These are phyloP conservation scores for Tricholomella constricta DNA, from an alignment of 768 basidiomycete species.

Conservation along the genomic window DNA sequence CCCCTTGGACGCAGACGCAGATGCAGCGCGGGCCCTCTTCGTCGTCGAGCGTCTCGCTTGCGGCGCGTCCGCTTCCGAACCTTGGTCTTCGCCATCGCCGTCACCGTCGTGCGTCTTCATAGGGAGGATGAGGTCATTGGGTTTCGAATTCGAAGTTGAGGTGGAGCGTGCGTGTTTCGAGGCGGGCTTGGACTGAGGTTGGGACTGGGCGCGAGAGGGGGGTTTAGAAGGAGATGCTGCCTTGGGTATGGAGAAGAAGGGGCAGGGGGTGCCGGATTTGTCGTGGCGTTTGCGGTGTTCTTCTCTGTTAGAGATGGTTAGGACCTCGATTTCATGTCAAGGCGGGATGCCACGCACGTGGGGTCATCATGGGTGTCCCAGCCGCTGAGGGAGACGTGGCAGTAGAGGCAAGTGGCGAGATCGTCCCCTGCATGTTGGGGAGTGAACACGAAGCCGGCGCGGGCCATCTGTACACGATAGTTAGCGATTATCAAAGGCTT, in stretches of 20 bases:
- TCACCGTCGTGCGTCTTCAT: conserved; percentile 45
- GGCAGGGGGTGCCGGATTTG: conserved; percentile 45
- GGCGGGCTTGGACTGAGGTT: conserved; percentile 25
- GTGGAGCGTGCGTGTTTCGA: conserved; percentile 32
- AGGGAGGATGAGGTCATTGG: conserved; percentile 37
- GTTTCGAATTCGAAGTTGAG: conserved; percentile 28
- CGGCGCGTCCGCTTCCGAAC: conserved; percentile 23
- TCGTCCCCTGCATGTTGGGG: conserved; percentile 74
- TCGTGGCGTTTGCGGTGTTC: conserved; percentile 72
- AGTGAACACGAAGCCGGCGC: conserved; percentile 84
- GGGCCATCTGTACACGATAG: conserved; percentile 65
- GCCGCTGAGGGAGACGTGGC: conserved; percentile 73
- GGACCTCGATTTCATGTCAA: no score
- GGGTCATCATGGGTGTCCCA: conserved; percentile 92
- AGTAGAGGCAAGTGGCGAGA: conserved; percentile 84
- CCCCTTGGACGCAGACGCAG: conserved; percentile 3
- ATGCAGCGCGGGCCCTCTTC: conserved; percentile 10
- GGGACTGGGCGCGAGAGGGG: conserved; percentile 25
- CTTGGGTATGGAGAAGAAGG: conserved; percentile 37
- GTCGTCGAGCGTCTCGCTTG: conserved; percentile 21
- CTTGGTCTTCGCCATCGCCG: conserved; percentile 10
- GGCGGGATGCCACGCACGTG: conserved; percentile 58
- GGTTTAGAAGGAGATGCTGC: conserved; percentile 22
- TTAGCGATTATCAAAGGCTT: not conserved
- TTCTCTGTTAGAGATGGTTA: conserved; percentile 44